These are phyloP conservation scores for Neonectria coccinea DNA, from an alignment of 2,329 filamentous ascomycete species.

Conservation along the genomic window DNA sequence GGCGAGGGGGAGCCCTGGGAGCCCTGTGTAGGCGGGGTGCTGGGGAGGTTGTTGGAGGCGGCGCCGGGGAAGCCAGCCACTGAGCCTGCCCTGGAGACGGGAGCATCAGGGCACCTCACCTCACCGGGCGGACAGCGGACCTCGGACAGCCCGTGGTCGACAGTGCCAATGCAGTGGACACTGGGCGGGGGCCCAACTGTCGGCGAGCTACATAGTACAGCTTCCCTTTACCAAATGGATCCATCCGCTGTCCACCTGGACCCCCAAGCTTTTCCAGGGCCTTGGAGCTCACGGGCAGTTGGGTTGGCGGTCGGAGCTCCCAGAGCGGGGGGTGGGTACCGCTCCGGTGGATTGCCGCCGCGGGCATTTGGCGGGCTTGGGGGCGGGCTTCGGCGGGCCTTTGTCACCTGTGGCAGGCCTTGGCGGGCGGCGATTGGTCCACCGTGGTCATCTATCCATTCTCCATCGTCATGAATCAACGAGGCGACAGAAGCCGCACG, in stretches of 20 bases:
- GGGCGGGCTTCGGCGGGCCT: slow-evolving; percentile 33
- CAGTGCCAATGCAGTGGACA: background rate
- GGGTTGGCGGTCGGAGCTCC: slow-evolving; percentile 23
- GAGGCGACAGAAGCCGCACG: slow-evolving; percentile 45
- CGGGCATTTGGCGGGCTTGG: slow-evolving; percentile 13
- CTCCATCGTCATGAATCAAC: slow-evolving; percentile 44
- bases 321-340: slow-evolving; percentile 41
- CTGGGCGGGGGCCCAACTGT: slow-evolving; percentile 2
- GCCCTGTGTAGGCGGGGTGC: background rate
- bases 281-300: background rate
- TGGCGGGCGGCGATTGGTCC: slow-evolving; percentile 37
- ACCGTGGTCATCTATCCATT: slow-evolving; percentile 35
- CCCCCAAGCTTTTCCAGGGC: slow-evolving; percentile 22
- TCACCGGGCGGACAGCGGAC: background rate
- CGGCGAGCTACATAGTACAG: slow-evolving; percentile 12
- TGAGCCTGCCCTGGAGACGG: background rate
- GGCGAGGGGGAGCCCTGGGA: slow-evolving; percentile 13
- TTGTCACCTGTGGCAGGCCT: slow-evolving; percentile 17
- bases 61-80: background rate
- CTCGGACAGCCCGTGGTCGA: background rate
- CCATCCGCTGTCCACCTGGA: slow-evolving; percentile 26
- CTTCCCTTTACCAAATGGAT: slow-evolving; percentile 2
- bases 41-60: background rate
- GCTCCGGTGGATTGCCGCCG: slow-evolving; percentile 41
- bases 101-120: background rate